These are phyloP conservation scores for Aspergillus avenaceus DNA, from an alignment of 495 filamentous ascomycete genomes.

Conservation along the genomic window DNA sequence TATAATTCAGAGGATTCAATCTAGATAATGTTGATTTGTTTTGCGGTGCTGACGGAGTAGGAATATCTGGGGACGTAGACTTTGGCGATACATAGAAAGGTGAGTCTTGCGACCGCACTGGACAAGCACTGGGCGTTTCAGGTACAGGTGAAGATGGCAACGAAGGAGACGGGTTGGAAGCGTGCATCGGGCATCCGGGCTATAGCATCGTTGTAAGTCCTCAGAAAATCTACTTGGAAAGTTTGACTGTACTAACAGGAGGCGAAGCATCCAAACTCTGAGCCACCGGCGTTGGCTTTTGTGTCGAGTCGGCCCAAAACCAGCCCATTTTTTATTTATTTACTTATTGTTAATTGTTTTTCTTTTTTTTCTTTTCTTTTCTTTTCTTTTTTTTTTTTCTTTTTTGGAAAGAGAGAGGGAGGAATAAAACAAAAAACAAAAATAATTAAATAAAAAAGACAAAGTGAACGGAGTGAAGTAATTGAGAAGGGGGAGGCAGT, in stretches of 20 bases:
- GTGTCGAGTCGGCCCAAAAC: slow-evolving; percentile 86
- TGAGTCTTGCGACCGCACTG: slow-evolving; percentile 45
- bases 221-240: not conserved
- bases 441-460: no score
- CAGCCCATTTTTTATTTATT: slow-evolving; percentile 98
- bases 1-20: slow-evolving; percentile 93
- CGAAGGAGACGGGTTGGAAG: slow-evolving; percentile 45
- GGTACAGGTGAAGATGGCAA: slow-evolving; percentile 38
- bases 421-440: no score
- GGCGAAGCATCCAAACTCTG: slow-evolving; percentile 46
- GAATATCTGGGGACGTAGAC: slow-evolving; percentile 15
- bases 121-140: slow-evolving; percentile 46
- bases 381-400: no score
- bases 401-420: no score
- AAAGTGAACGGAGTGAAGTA: no score
- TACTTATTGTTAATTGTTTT: no score
- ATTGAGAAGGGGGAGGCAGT: no score
- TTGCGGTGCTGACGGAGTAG: slow-evolving; percentile 23
- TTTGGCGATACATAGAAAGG: slow-evolving; percentile 36
- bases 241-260: slow-evolving; percentile 64
- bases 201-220: slow-evolving; percentile 41
- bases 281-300: slow-evolving; percentile 35
- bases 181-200: slow-evolving; percentile 92
- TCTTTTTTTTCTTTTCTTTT: no score
- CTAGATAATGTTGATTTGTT: slow-evolving; percentile 56